Conservation (phyloP, 2,329 filamentous ascomycete species). For the Hypoxylon sp. region DNA sequence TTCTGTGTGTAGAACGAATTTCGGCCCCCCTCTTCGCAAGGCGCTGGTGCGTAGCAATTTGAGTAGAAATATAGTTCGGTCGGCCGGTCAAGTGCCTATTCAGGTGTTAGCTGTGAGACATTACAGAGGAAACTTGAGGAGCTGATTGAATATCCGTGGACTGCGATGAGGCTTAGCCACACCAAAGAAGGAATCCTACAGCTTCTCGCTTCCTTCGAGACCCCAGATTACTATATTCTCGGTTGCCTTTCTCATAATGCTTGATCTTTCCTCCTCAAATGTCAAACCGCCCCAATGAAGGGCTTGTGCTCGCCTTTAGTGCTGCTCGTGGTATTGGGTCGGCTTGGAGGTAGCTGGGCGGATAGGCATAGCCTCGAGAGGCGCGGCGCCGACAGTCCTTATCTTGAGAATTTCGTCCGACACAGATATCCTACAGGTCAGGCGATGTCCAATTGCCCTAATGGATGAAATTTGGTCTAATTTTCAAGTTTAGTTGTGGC, state of each 20-base stretch:
- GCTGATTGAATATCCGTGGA: constrained; percentile 11
- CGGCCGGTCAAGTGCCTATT: constrained; percentile 11
- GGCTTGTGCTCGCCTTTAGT: constrained; percentile 44
- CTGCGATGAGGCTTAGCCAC: constrained; percentile 25
- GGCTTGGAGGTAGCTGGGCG: constrained; percentile 37
- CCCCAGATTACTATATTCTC: constrained; percentile 33
- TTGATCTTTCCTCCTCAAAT: constrained; percentile 42
- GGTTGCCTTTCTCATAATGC: constrained; percentile 39
- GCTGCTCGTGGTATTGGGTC: constrained; percentile 47
- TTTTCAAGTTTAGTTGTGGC: constrained; percentile 43
- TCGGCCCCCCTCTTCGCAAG: constrained; percentile 15
- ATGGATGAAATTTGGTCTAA: constrained; percentile 20
- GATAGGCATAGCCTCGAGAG: constrained; percentile 35
- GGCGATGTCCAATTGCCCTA: constrained; percentile 6
- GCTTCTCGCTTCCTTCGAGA: constrained; percentile 28
- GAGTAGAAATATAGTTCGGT: constrained; percentile 13
- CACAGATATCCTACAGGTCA: constrained; percentile 42
- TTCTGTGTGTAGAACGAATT: constrained; percentile 17
- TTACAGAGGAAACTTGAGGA: constrained; percentile 19
- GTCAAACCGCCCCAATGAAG: constrained; percentile 47
- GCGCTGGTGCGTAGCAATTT: constrained; percentile 28
- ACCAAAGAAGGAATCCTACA: constrained; percentile 32
- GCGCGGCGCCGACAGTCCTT: constrained; percentile 42
- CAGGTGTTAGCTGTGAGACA: constrained; percentile 17
- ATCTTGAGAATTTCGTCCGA: constrained; percentile 43